A percentile compares a stretch with the other conserved stretches of the same genome.
Conservation (phyloP, 2,329 filamentous ascomycete species). For the Aspergillus sp. region DNA sequence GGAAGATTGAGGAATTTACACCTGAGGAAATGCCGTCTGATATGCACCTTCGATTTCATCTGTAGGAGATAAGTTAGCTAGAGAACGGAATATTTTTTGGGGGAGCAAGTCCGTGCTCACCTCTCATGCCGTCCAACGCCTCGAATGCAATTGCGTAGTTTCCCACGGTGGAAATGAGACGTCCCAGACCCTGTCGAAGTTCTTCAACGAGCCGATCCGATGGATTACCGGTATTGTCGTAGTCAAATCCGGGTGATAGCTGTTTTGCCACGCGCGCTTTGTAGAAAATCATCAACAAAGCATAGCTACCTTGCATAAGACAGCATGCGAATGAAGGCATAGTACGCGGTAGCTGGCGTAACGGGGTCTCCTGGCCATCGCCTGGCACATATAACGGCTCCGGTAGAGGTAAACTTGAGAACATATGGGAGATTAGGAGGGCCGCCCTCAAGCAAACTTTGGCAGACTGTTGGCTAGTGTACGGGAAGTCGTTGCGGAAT, state of each 20-base stretch:
- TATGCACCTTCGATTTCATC: constrained; percentile 41
- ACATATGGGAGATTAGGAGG: constrained; percentile 37
- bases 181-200: constrained; percentile 32
- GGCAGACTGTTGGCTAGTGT: constrained; percentile 36
- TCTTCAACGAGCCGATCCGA: constrained; percentile 31
- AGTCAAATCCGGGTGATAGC: constrained; percentile 14
- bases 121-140: constrained; percentile 41
- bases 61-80: constrained; percentile 6
- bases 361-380: constrained; percentile 11
- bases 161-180: constrained; percentile 30
- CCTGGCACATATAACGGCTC: constrained; percentile 11
- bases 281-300: constrained; percentile 43
- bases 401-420: constrained; percentile 35
- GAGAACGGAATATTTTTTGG: constrained; percentile 1
- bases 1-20: constrained; percentile 2
- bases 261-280: constrained; percentile 36
- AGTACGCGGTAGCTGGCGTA: constrained; percentile 31
- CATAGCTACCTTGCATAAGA: constrained; percentile 44
- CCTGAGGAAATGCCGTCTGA: constrained; percentile 35
- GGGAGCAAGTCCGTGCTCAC: constrained; percentile 13
- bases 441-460: constrained; percentile 37
- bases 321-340: constrained; percentile 46
- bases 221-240: constrained; percentile 15
- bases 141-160: constrained; percentile 41
- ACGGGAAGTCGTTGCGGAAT: constrained; percentile 34